A percentile compares a stretch with the other conserved stretches of the same genome.
Evolutionary conservation across 1,139 yeast species (phyloP).

Genomic region (Groenewaldozyma auringiensis): DNA sequence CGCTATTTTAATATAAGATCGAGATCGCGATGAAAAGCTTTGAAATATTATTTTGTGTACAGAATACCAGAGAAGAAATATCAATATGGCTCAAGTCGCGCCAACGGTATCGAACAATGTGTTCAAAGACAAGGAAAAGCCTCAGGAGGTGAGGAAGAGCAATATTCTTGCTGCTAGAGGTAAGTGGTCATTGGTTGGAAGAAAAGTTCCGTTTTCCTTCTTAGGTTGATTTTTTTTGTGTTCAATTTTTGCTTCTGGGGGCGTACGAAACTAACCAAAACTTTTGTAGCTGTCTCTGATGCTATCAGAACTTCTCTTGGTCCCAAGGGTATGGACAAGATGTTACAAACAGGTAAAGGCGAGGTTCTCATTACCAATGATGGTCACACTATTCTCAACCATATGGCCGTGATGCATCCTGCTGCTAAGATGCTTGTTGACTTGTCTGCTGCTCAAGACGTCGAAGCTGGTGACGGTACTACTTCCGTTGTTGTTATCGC

Average conservation of each 20-base stretch:
- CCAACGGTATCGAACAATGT: conserved; percentile 68
- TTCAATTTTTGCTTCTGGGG: not conserved
- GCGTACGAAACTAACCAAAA: not conserved
- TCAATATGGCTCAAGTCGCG: conserved; percentile 26
- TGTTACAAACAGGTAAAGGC: conserved; percentile 85
- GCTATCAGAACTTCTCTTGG: conserved; percentile 97
- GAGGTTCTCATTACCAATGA: conserved; percentile 94
- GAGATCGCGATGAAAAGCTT: not conserved
- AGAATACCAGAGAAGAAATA: conserved; percentile 1
- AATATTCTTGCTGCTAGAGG: conserved; percentile 85
- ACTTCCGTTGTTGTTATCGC: conserved; percentile 94
- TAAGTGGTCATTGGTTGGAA: not conserved
- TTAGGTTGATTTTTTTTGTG: no score
- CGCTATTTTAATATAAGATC: not conserved
- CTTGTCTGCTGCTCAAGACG: conserved; percentile 94
- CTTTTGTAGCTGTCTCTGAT: conserved; percentile 71
- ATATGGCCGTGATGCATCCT: conserved; percentile 96
- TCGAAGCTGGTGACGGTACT: conserved; percentile 99
- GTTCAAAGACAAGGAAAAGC: conserved; percentile 91
- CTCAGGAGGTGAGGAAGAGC: conserved; percentile 90
- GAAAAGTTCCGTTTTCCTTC: no score
- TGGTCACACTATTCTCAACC: conserved; percentile 93
- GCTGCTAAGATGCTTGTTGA: conserved; percentile 98
- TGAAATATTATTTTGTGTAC: not conserved
- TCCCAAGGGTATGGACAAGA: conserved; percentile 99